Conservation (phyloP, 2,329 filamentous ascomycete species). For the Penicillium psychrosexuale region DNA sequence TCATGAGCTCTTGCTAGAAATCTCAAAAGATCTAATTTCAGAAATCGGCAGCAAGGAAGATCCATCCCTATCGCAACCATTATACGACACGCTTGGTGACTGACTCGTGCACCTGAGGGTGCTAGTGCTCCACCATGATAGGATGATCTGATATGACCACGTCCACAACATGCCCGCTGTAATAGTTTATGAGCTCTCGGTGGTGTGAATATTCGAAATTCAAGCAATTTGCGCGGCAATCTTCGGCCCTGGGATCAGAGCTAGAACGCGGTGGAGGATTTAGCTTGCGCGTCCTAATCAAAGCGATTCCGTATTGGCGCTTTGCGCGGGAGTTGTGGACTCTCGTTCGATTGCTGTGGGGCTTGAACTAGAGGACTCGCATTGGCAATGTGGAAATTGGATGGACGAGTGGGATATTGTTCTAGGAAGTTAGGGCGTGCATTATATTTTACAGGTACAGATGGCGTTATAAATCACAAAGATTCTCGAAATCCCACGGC, state of each 20-base stretch:
- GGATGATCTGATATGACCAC: too few species aligned
- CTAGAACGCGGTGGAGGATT: too few species aligned
- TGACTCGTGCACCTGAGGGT: too few species aligned
- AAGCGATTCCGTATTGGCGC: not conserved
- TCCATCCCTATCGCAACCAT: not conserved
- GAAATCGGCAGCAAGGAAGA: not conserved
- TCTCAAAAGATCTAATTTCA: not conserved
- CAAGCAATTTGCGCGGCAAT: not conserved
- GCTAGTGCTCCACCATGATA: too few species aligned
- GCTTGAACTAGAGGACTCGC: not conserved
- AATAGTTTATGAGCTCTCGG: too few species aligned
- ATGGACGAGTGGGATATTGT: not conserved
- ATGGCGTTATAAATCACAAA: slow-evolving; percentile 10
- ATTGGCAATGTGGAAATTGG: not conserved
- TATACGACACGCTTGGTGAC: not conserved
- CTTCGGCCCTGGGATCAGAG: too few species aligned
- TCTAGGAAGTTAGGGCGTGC: not conserved
- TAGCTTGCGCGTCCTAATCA: not conserved
- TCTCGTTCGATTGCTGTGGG: not conserved
- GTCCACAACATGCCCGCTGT: too few species aligned
- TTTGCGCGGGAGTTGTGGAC: not conserved
- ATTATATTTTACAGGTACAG: not conserved
- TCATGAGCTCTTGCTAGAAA: not conserved
- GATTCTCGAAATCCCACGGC: slow-evolving; percentile 9
- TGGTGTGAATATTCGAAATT: too few species aligned